A percentile compares a stretch with the other conserved stretches of the same genome.
phyloP scores from a whole-genome alignment of 2,329 filamentous ascomycete genomes.

The Penicillium sp. region DNA sequence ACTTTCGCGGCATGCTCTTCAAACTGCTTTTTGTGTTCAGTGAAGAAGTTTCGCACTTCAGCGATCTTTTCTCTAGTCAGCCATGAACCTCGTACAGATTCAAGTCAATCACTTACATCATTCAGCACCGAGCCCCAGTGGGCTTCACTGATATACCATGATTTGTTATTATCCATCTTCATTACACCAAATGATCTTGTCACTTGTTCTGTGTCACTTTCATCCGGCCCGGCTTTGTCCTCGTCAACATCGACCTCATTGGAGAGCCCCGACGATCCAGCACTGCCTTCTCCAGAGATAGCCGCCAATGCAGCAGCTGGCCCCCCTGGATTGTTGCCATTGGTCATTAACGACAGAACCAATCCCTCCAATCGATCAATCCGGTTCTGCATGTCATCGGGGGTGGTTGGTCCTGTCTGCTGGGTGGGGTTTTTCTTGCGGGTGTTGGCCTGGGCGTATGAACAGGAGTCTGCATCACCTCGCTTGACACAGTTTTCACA shows the following conservation, averaged over 20 bases:
- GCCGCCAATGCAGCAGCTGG: conserved; percentile 55
- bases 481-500: conserved; percentile 94
- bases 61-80: conserved; percentile 54
- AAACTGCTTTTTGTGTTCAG: conserved; percentile 77
- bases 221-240: conserved; percentile 50
- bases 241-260: conserved; percentile 46
- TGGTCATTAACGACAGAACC: conserved; percentile 90
- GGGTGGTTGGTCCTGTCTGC: conserved; percentile 55
- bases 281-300: conserved; percentile 43
- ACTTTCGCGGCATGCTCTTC: conserved; percentile 75
- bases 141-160: conserved; percentile 73
- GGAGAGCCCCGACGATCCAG: conserved; percentile 34
- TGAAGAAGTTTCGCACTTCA: conserved; percentile 90
- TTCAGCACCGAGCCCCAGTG: conserved; percentile 76
- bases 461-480: conserved; percentile 72
- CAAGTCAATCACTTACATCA: conserved; percentile 47
- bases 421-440: conserved; percentile 62
- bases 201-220: conserved; percentile 64
- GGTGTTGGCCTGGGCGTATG: conserved; percentile 64
- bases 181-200: conserved; percentile 73
- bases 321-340: conserved; percentile 60
- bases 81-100: neutral
- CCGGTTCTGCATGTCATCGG: conserved; percentile 97
- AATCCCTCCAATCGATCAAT: conserved; percentile 91
- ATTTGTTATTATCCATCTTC: conserved; percentile 73